phyloP scores from a whole-genome alignment of 192 early-diverging fungal genomes.

The Entomortierella beljakovae region DNA sequence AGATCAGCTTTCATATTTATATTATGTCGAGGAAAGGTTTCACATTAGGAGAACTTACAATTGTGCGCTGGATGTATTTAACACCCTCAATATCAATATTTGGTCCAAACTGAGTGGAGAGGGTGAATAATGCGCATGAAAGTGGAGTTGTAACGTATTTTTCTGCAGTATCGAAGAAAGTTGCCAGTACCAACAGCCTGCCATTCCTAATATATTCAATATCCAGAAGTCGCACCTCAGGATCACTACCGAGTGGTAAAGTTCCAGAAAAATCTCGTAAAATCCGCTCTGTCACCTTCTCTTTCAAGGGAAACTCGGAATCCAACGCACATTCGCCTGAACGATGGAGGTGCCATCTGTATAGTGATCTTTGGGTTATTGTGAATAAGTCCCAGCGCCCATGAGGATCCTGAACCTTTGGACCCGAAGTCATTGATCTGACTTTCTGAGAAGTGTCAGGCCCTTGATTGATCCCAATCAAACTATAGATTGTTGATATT shows the following conservation, averaged over 20 bases:
- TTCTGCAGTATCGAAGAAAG: constrained; percentile 25
- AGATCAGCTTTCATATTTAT: neutral
- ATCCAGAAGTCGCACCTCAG: constrained; percentile 31
- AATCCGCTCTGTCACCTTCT: constrained; percentile 28
- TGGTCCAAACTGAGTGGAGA: constrained; percentile 22
- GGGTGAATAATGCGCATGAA: constrained; percentile 32
- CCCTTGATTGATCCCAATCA: constrained; percentile 35
- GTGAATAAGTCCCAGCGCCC: constrained; percentile 46
- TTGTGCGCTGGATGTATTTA: constrained; percentile 39
- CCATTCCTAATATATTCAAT: constrained; percentile 43
- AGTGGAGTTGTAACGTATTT: constrained; percentile 12
- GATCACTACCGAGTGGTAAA: constrained; percentile 28
- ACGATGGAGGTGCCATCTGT: constrained; percentile 36
- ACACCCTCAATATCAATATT: constrained; percentile 32
- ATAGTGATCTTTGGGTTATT: constrained; percentile 32
- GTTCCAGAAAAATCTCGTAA: constrained; percentile 20
- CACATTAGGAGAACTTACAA: constrained; percentile 12
- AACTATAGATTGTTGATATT: constrained; percentile 36
- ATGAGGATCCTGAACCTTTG: constrained; percentile 36
- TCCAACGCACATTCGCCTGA: constrained; percentile 35
- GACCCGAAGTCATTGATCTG: constrained; percentile 37
- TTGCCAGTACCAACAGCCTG: constrained; percentile 31
- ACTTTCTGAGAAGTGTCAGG: constrained; percentile 38
- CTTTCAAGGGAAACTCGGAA: constrained; percentile 20
- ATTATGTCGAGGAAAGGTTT: neutral